Evolutionary conservation across 345 rosid species (phyloP).

Genomic region (Rhodamnia argentea): DNA sequence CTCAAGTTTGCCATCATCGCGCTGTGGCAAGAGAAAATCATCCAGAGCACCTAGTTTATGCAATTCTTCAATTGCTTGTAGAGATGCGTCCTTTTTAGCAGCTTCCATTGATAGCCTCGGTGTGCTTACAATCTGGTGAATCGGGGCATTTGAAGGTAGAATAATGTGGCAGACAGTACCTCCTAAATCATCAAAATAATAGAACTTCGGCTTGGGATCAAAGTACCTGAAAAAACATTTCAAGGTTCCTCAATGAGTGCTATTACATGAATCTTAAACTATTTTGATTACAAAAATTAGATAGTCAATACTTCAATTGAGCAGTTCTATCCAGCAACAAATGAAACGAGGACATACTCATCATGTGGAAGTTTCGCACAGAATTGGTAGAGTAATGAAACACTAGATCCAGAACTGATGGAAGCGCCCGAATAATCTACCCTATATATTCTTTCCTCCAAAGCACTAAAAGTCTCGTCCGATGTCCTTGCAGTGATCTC

Average conservation of each 20-base stretch:
- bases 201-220: slow-evolving; percentile 70
- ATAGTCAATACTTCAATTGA: neutral
- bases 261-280: neutral
- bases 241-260: slow-evolving; percentile 1
- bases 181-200: slow-evolving; percentile 49
- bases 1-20: slow-evolving; percentile 27
- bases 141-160: slow-evolving; percentile 85
- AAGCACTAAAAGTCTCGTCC: slow-evolving; percentile 26
- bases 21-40: slow-evolving; percentile 51
- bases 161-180: slow-evolving; percentile 68
- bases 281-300: neutral
- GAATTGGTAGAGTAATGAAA: slow-evolving; percentile 67
- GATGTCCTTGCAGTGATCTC: slow-evolving; percentile 71
- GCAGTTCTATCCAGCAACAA: neutral
- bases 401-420: slow-evolving; percentile 67
- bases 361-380: slow-evolving; percentile 92
- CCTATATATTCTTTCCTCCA: slow-evolving; percentile 52
- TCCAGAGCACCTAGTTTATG: slow-evolving; percentile 72
- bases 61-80: slow-evolving; percentile 71
- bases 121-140: slow-evolving; percentile 40
- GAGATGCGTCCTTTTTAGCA: slow-evolving; percentile 79
- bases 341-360: slow-evolving; percentile 46
- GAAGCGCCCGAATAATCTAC: slow-evolving; percentile 74
- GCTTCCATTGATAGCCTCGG: slow-evolving; percentile 58
- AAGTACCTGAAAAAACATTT: slow-evolving; percentile 48